Evolutionary conservation across 495 filamentous ascomycete genomes (phyloP).

Genomic region (Penicillium longicatenatum): DNA sequence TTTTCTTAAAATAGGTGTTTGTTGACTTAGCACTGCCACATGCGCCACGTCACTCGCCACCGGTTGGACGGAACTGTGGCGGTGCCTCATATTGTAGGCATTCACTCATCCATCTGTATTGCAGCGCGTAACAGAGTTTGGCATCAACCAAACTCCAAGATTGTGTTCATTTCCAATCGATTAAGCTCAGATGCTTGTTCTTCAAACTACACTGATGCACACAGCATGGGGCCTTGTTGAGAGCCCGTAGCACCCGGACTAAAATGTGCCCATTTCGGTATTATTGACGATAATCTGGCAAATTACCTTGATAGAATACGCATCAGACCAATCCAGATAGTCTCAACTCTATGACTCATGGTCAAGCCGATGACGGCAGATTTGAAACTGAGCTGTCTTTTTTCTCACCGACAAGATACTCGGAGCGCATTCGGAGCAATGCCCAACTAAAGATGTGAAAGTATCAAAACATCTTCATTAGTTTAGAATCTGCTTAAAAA

Average conservation of each 20-base stretch:
- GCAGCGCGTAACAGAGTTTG: not conserved
- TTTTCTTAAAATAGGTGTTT: conserved; percentile 19
- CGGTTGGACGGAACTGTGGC: conserved; percentile 1
- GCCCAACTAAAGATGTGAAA: not conserved
- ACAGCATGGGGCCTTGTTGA: not conserved
- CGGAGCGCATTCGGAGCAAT: conserved; percentile 1
- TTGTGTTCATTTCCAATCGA: conserved; percentile 8
- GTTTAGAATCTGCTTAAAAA: too few species aligned
- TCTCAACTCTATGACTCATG: conserved; percentile 18
- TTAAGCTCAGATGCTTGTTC: conserved; percentile 10
- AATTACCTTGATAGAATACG: not conserved
- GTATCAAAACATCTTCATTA: too few species aligned
- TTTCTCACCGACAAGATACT: conserved; percentile 10
- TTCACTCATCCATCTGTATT: not conserved
- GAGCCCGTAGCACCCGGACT: not conserved
- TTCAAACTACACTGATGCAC: conserved; percentile 3
- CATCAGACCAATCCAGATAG: not conserved
- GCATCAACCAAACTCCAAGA: not conserved
- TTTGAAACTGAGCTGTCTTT: conserved; percentile 19
- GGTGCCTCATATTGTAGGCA: not conserved
- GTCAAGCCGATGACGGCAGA: conserved; percentile 1
- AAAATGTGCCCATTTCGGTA: not conserved
- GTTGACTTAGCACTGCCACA: conserved; percentile 13
- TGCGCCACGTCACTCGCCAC: conserved; percentile 26
- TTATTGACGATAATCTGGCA: not conserved